Evolutionary conservation across 345 rosid species (phyloP).

Genomic region (Melaleuca alternifolia): DNA sequence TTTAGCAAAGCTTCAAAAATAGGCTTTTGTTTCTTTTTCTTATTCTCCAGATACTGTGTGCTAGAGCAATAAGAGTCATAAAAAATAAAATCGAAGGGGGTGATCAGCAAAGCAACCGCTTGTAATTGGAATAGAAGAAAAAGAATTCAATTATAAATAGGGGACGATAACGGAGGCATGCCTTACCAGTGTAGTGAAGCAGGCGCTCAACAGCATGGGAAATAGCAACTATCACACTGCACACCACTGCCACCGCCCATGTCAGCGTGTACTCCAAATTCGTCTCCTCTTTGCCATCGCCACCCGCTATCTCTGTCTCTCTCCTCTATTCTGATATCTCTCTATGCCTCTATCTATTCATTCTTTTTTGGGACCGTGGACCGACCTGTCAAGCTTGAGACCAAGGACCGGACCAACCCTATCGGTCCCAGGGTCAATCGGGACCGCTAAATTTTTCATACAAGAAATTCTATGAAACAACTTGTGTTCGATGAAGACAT

Average conservation of each 20-base stretch:
- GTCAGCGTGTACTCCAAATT: conserved; percentile 75
- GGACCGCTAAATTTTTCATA: too few relatives aligned
- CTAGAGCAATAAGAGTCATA: background rate
- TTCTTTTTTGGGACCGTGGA: too few relatives aligned
- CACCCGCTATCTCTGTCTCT: conserved; percentile 3
- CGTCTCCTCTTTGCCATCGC: conserved; percentile 24
- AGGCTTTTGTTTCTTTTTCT: conserved; percentile 51
- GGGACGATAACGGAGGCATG: background rate
- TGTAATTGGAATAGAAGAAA: background rate
- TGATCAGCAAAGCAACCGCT: background rate
- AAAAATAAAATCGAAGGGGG: background rate
- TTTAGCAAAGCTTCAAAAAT: conserved; percentile 63
- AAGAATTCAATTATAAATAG: background rate
- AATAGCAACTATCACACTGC: conserved; percentile 57
- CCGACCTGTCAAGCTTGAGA: too few relatives aligned
- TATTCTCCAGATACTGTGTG: conserved; percentile 22
- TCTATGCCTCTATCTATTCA: background rate
- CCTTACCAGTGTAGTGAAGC: conserved; percentile 78
- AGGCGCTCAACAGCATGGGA: conserved; percentile 58
- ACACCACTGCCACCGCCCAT: conserved; percentile 80
- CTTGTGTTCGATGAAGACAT: too few relatives aligned
- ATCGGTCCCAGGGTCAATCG: too few relatives aligned
- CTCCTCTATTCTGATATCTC: background rate
- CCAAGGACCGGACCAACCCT: too few relatives aligned
- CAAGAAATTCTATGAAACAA: too few relatives aligned